Base-by-base conservation (phyloP, 208 protist species). In the Acanthamoeba culbertsoni region DNA sequence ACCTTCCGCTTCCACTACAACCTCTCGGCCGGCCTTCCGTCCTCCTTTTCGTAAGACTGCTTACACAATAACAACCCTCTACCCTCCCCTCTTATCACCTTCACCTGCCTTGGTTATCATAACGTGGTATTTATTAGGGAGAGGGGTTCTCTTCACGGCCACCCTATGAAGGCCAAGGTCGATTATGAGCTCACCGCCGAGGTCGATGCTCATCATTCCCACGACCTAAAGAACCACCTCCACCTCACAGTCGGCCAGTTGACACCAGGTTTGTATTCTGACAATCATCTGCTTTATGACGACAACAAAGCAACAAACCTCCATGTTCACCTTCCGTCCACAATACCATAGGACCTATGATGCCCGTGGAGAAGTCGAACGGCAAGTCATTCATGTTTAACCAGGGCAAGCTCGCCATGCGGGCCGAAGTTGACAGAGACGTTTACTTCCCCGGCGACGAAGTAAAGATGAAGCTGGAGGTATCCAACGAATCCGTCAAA, bases 351-450 rank as follows among this genome's bases (percentile, higher is more conserved):
- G 71, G 51, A 16, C 82, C 82, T 12, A 31, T 90, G 28, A 48
- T 37, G 55, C 82, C 82, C 5, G 82, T 90, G 45, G 55, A 71
- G 82, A 20, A 71, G 31, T 16, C 31, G 8, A 90, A 90, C 55
- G 12, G 42, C 51, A 90, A 90, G 82, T 90, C 82, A 31, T 90
- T 90, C 82, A 59, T 90, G 53, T 90, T 90, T 35, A 90, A 90
- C n/a, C 82, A 90, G 55, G 82, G 82, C 48, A 63, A 68, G 31
- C 82, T 90, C n/a, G 48, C 42, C 82, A 90, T 90, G 82, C 48
- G 55, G 26, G 53, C 65, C 42, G 53, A 68, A 40, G 31, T 68
- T 4, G 82, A 90, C 82, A 28, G 55, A 5, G 42, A 43, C 33
- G 82, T 90, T 51, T 90, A 68, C 42, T 90, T 90, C 82, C 82